Conservation (phyloP, 1,139 yeast species). For the Hansenula lynferdii region DNA sequence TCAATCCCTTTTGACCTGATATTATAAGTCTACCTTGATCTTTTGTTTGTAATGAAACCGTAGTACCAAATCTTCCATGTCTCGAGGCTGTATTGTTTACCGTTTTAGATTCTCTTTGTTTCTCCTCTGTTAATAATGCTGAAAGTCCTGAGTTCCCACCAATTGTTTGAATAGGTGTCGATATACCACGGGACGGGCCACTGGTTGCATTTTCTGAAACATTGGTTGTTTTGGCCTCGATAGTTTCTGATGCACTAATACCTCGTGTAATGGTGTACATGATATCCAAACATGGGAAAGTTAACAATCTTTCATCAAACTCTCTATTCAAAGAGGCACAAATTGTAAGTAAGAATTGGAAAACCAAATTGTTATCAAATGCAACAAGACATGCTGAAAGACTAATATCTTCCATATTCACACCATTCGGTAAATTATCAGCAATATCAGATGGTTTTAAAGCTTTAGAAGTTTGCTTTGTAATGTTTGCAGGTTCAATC, state of each 20-base stretch:
- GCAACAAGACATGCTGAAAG: slow-evolving; percentile 51
- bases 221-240: slow-evolving; percentile 5
- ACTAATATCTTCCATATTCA: slow-evolving; percentile 63
- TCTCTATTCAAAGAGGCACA: slow-evolving; percentile 61
- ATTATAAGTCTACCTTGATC: slow-evolving; percentile 58
- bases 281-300: slow-evolving; percentile 64
- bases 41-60: slow-evolving; percentile 62
- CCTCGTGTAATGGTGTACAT: slow-evolving; percentile 60
- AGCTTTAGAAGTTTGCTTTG: slow-evolving; percentile 37
- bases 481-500: slow-evolving; percentile 63
- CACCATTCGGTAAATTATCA: slow-evolving; percentile 49
- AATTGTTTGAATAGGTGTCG: too few relatives aligned
- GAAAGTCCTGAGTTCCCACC: too few relatives aligned
- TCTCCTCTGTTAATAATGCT: slow-evolving; percentile 55
- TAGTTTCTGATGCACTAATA: slow-evolving; percentile 34
- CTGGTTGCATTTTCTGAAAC: background rate
- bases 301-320: slow-evolving; percentile 57
- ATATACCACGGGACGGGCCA: too few relatives aligned
- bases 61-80: slow-evolving; percentile 89
- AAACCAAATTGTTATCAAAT: slow-evolving; percentile 64
- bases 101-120: slow-evolving; percentile 38
- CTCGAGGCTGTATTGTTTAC: slow-evolving; percentile 58
- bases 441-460: slow-evolving; percentile 23
- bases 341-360: slow-evolving; percentile 65
- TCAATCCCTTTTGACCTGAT: slow-evolving; percentile 70